phyloP scores from a whole-genome alignment of 305 asterid genomes.

The Rubia peregrina region DNA sequence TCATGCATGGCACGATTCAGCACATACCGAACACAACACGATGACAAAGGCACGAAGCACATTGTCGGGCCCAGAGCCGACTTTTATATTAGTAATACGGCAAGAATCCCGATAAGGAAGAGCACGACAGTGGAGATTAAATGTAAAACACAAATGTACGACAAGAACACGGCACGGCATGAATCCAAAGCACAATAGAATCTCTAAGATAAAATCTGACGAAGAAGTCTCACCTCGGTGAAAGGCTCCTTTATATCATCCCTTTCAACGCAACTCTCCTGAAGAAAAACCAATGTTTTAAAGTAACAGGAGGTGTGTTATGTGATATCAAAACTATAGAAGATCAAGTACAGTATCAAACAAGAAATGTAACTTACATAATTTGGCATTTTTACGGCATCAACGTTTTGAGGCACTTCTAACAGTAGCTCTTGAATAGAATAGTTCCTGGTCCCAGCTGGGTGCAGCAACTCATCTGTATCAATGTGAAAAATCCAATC shows the following conservation, averaged over 20 bases:
- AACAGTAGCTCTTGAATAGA: slow-evolving; percentile 70
- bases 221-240: slow-evolving; percentile 53
- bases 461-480: slow-evolving; percentile 86
- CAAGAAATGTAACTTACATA: slow-evolving; percentile 43
- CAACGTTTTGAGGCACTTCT: slow-evolving; percentile 64
- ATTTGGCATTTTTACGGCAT: slow-evolving; percentile 78
- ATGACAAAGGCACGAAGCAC: no score
- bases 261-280: slow-evolving; percentile 92
- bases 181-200: neutral
- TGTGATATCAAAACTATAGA: neutral
- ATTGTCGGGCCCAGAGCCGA: no score
- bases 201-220: neutral
- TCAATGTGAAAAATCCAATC: slow-evolving; percentile 96
- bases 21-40: no score
- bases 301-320: neutral
- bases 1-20: no score
- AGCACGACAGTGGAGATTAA: no score
- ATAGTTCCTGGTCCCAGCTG: slow-evolving; percentile 78
- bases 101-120: no score
- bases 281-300: slow-evolving; percentile 12
- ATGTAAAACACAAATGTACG: no score
- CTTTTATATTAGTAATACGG: no score
- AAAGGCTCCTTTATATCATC: slow-evolving; percentile 91
- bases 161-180: no score
- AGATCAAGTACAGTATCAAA: neutral